phyloP scores from a whole-genome alignment of 768 basidiomycete genomes.

The Leccinum disarticulatum region DNA sequence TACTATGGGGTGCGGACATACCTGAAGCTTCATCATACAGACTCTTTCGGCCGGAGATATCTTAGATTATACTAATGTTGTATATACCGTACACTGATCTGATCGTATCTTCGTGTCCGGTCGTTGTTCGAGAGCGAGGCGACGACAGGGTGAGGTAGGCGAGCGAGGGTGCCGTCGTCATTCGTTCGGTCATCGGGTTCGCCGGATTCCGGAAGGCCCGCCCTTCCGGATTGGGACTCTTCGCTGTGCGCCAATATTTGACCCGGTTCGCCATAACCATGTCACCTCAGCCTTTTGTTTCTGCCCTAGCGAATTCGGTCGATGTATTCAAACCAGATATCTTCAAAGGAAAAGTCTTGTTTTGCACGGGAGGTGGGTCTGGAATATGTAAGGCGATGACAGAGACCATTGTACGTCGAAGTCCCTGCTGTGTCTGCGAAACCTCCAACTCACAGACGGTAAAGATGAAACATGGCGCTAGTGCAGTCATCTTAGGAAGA shows the following conservation, averaged over 20 bases:
- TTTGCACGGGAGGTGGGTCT: conserved; percentile 89
- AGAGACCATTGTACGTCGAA: conserved; percentile 64
- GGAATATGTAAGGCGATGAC: conserved; percentile 93
- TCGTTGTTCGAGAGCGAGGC: neutral
- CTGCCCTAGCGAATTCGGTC: conserved; percentile 52
- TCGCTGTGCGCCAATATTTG: too few relatives aligned
- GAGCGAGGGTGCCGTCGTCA: too few relatives aligned
- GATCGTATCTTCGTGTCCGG: conserved; percentile 8
- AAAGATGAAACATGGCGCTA: conserved; percentile 82
- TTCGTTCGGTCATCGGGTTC: too few relatives aligned
- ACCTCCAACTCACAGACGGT: conserved; percentile 7
- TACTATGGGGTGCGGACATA: conserved; percentile 9
- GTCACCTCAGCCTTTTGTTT: conserved; percentile 42
- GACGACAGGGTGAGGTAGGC: too few relatives aligned
- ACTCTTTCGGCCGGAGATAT: conserved; percentile 13
- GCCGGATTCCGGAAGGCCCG: too few relatives aligned
- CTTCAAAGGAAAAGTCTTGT: conserved; percentile 88
- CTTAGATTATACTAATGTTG: conserved; percentile 25
- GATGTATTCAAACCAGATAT: conserved; percentile 74
- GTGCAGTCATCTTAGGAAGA: conserved; percentile 81
- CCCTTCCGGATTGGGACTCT: too few relatives aligned
- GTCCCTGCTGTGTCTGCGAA: neutral
- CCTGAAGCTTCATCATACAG: neutral
- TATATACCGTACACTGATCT: conserved; percentile 19
- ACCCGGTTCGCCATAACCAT: conserved; percentile 16